phyloP scores from a whole-genome alignment of 805 yeast genomes.

The Wickerhamomyces subpelliculosus region DNA sequence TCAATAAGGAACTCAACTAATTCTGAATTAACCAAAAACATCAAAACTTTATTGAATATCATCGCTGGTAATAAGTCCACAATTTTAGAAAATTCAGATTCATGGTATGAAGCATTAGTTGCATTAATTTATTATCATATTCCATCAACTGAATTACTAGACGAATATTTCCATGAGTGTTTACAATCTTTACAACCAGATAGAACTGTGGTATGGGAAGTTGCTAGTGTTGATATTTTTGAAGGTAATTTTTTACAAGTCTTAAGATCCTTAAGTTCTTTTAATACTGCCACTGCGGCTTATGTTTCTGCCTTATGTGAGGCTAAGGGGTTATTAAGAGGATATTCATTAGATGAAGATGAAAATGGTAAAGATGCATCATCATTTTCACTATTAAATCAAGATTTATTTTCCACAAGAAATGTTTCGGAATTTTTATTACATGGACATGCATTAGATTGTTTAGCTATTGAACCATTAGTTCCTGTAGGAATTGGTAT shows the following conservation, averaged over 20 bases:
- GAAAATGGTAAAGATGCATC: slow-evolving; percentile 5
- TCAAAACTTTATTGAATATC: slow-evolving; percentile 26
- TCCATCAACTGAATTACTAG: slow-evolving; percentile 39
- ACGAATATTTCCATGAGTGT: slow-evolving; percentile 34
- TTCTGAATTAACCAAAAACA: slow-evolving; percentile 17
- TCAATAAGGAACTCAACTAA: slow-evolving; percentile 13
- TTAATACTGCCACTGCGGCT: slow-evolving; percentile 60
- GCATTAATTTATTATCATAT: slow-evolving; percentile 54
- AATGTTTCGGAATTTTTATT: slow-evolving; percentile 50
- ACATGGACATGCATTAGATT: slow-evolving; percentile 47
- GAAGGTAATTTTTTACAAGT: slow-evolving; percentile 51
- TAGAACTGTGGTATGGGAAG: slow-evolving; percentile 41
- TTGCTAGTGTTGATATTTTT: slow-evolving; percentile 48
- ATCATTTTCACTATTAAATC: slow-evolving; percentile 8
- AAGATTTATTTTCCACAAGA: slow-evolving; percentile 25
- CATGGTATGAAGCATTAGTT: slow-evolving; percentile 65
- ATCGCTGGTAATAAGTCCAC: slow-evolving; percentile 34
- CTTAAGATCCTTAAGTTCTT: slow-evolving; percentile 48
- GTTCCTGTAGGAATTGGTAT: slow-evolving; percentile 70
- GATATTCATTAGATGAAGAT: slow-evolving; percentile 25
- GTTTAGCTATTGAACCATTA: slow-evolving; percentile 42
- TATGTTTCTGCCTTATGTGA: slow-evolving; percentile 56
- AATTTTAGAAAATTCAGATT: slow-evolving; percentile 42
- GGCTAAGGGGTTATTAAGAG: slow-evolving; percentile 50
- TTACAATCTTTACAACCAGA: slow-evolving; percentile 29